These are phyloP conservation scores for Juncus effusus DNA, from an alignment of 176 grass and related monocot genomes.

Conservation along the genomic window DNA sequence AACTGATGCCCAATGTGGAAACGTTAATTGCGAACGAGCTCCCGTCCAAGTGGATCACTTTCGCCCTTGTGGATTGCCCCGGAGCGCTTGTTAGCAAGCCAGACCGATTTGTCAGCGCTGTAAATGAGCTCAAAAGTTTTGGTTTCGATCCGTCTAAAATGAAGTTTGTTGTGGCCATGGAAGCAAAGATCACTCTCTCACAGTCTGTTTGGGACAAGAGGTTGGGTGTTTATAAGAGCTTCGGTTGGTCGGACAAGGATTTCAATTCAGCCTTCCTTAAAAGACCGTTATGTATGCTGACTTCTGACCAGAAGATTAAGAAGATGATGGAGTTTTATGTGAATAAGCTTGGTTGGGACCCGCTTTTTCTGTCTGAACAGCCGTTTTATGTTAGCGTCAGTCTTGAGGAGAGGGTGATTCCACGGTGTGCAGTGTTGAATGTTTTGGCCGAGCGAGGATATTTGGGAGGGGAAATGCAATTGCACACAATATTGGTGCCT, in stretches of 20 bases:
- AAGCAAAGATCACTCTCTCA: slow-evolving; percentile 14
- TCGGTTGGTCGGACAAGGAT: slow-evolving; percentile 54
- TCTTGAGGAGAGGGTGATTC: slow-evolving; percentile 48
- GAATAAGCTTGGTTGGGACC: slow-evolving; percentile 42
- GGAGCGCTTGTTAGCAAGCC: slow-evolving; percentile 1
- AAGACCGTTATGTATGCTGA: slow-evolving; percentile 48
- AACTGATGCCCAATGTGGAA: neutral
- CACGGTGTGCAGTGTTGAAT: slow-evolving; percentile 36
- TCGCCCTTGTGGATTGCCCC: neutral
- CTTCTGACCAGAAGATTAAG: slow-evolving; percentile 43
- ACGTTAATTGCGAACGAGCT: slow-evolving; percentile 3
- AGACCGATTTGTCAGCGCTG: slow-evolving; percentile 9
- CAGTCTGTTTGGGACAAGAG: slow-evolving; percentile 29
- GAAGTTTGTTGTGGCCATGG: slow-evolving; percentile 39
- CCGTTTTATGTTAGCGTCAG: slow-evolving; percentile 40
- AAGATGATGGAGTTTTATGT: slow-evolving; percentile 34
- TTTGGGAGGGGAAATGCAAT: slow-evolving; percentile 7
- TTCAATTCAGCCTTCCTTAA: slow-evolving; percentile 35
- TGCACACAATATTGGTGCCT: slow-evolving; percentile 16
- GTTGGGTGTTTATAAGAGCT: slow-evolving; percentile 37
- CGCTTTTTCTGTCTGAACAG: slow-evolving; percentile 1
- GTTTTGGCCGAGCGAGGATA: slow-evolving; percentile 31
- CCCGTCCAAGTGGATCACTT: neutral
- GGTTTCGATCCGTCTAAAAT: slow-evolving; percentile 28
- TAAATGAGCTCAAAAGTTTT: slow-evolving; percentile 29